phyloP scores from a whole-genome alignment of 2,329 filamentous ascomycete species.

The Beauveria scarabaeidicola region DNA sequence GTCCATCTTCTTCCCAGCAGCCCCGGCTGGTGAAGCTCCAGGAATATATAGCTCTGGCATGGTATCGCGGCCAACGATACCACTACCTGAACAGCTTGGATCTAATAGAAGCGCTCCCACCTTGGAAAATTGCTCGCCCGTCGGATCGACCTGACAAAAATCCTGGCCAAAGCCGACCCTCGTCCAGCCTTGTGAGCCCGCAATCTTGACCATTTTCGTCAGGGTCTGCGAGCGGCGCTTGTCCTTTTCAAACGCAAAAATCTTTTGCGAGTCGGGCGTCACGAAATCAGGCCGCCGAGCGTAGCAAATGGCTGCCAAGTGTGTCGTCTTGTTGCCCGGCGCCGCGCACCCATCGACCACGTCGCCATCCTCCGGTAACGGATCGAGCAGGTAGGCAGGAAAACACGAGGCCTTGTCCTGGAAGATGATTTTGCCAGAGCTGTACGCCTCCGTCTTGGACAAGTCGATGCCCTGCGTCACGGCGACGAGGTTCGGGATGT shows the following conservation, averaged over 20 bases:
- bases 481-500: constrained; percentile 78
- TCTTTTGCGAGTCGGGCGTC: constrained; percentile 26
- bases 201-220: constrained; percentile 73
- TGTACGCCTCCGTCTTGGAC: constrained; percentile 65
- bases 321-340: constrained; percentile 95
- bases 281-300: constrained; percentile 30
- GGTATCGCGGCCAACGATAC: constrained; percentile 83
- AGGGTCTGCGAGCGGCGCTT: constrained; percentile 62
- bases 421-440: constrained; percentile 69
- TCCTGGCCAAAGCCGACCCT: constrained; percentile 67
- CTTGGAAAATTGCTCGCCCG: constrained; percentile 49
- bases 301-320: constrained; percentile 68
- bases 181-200: constrained; percentile 60
- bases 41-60: constrained; percentile 59
- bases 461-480: constrained; percentile 65
- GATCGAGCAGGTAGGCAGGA: constrained; percentile 78
- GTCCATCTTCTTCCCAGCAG: constrained; percentile 15
- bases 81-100: constrained; percentile 91
- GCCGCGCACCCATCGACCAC: constrained; percentile 91
- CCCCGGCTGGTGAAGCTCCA: constrained; percentile 15
- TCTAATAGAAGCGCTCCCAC: constrained; percentile 82
- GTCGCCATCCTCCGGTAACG: constrained; percentile 58
- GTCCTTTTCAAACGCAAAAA: constrained; percentile 79
- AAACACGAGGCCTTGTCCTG: constrained; percentile 98
- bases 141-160: constrained; percentile 68